Evolutionary conservation across 2,329 filamentous ascomycete species (phyloP).

Genomic region (Celoporthe dispersa): DNA sequence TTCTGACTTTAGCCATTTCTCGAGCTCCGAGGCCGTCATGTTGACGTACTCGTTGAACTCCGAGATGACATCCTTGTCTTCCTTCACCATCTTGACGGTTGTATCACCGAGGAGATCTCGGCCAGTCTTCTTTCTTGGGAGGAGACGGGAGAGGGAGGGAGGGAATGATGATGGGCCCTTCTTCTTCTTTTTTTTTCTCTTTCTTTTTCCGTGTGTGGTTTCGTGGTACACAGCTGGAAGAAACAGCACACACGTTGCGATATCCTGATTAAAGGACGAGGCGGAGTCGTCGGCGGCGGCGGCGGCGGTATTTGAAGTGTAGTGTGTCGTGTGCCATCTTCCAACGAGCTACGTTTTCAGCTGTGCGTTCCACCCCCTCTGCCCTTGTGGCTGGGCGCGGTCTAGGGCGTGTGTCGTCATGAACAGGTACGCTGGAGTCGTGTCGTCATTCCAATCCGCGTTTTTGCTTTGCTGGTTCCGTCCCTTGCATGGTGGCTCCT

Average conservation of each 20-base stretch:
- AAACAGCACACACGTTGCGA: background rate
- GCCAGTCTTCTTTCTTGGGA: background rate
- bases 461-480: constrained; percentile 1
- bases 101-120: background rate
- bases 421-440: constrained; percentile 20
- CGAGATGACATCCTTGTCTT: constrained; percentile 42
- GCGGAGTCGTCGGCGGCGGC: no score
- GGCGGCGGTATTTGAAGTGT: background rate
- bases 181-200: no score
- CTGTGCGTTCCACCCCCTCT: background rate
- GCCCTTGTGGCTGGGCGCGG: constrained; percentile 9
- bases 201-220: no score
- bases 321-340: background rate
- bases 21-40: constrained; percentile 64
- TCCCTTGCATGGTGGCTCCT: background rate
- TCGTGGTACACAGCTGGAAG: background rate
- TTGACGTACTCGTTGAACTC: constrained; percentile 72
- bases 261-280: background rate
- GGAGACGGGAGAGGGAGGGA: no score
- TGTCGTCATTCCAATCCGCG: constrained; percentile 25
- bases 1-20: constrained; percentile 64
- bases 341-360: background rate
- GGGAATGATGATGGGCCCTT: no score
- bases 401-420: constrained; percentile 26
- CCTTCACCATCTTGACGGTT: constrained; percentile 32